Conservation (phyloP, 225 moss, liverwort and hornwort genomes). For the Lunularia cruciata region DNA sequence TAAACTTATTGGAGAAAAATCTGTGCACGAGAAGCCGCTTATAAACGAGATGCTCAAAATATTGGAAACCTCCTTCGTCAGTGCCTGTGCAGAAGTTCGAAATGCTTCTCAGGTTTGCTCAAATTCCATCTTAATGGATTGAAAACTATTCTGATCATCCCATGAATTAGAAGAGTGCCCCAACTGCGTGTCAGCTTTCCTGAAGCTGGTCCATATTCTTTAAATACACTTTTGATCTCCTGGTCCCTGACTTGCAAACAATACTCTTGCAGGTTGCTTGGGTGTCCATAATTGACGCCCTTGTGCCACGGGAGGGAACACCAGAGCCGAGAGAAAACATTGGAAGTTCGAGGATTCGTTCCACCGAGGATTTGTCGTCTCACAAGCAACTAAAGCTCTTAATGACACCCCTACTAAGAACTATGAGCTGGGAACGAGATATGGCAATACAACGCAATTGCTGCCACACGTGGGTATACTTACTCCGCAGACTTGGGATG, state of each 20-base stretch:
- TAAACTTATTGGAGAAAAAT: slow-evolving; percentile 25
- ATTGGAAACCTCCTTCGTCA: slow-evolving; percentile 27
- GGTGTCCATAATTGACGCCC: slow-evolving; percentile 37
- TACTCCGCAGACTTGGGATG: slow-evolving; percentile 32
- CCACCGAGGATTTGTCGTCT: not conserved
- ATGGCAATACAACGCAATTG: slow-evolving; percentile 27
- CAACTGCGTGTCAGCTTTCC: not conserved
- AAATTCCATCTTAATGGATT: not conserved
- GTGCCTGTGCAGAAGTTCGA: slow-evolving; percentile 25
- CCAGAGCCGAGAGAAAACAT: not conserved
- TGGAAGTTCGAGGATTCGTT: not conserved
- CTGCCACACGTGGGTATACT: slow-evolving; percentile 39
- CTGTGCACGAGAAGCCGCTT: slow-evolving; percentile 13
- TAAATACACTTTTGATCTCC: not conserved
- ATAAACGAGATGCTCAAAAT: slow-evolving; percentile 32
- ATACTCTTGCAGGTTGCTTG: slow-evolving; percentile 35
- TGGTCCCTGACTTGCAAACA: not conserved
- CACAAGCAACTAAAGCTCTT: slow-evolving; percentile 34
- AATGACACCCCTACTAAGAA: slow-evolving; percentile 31
- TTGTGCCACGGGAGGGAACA: slow-evolving; percentile 14
- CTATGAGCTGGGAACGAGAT: slow-evolving; percentile 37
- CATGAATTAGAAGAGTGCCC: not conserved
- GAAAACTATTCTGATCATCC: not conserved
- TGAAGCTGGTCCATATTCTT: not conserved
- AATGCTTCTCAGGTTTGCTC: slow-evolving; percentile 31